These are phyloP conservation scores for Aspergillus sp. DNA, from an alignment of 2,329 filamentous ascomycete genomes.

Conservation along the genomic window DNA sequence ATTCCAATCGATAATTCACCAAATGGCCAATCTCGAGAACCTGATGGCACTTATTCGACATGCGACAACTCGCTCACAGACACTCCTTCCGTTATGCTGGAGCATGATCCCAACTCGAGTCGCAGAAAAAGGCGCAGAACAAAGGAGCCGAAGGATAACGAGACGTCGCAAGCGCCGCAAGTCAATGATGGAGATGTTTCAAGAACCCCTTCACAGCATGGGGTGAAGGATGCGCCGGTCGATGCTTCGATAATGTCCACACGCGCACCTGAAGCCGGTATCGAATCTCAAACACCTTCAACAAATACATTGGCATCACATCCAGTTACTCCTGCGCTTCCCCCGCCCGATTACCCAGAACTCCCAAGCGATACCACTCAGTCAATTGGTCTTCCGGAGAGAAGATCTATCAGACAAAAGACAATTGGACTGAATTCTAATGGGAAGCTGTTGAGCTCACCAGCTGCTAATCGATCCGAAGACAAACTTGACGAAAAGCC, in stretches of 20 bases:
- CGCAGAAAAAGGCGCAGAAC: constrained; percentile 35
- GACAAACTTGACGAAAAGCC: constrained; percentile 13
- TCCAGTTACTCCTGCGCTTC: not conserved
- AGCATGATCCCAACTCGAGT: constrained; percentile 28
- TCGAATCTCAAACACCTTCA: not conserved
- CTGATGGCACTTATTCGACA: constrained; percentile 2
- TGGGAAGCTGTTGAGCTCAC: constrained; percentile 39
- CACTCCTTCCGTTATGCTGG: constrained; percentile 8
- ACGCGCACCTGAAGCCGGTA: not conserved
- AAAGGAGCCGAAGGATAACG: constrained; percentile 3
- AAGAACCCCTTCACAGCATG: not conserved
- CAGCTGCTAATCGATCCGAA: constrained; percentile 16
- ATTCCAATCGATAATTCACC: not conserved
- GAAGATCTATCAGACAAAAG: constrained; percentile 50
- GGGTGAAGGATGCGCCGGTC: too few species aligned
- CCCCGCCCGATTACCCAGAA: not conserved
- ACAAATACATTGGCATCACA: not conserved
- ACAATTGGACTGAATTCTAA: constrained; percentile 38
- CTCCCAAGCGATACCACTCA: not conserved
- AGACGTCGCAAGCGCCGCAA: too few species aligned
- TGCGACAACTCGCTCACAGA: not conserved
- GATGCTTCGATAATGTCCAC: not conserved
- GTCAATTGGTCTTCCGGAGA: constrained; percentile 16
- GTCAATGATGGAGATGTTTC: too few species aligned
- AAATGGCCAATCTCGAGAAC: not conserved